Base-by-base conservation (phyloP, 139 green algal genomes). In the Auxenochlorella protothecoides region DNA sequence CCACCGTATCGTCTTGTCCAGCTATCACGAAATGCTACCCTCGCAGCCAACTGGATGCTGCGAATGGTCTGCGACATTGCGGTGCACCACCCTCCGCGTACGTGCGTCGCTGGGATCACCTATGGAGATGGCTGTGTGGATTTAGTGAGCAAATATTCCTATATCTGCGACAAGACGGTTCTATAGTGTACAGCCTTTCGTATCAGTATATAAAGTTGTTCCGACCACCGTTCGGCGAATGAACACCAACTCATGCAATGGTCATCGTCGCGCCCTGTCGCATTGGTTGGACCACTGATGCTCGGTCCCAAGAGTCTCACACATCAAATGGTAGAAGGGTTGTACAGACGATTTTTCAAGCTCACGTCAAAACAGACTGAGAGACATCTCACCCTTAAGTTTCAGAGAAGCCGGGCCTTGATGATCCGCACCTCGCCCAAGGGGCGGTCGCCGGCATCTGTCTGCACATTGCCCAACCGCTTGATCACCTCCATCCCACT, bases 401-500 rank as follows among this genome's bases (percentile, higher is more conserved):
- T 62, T 11, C 11, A 11, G 57, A 62, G 57, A 11, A 62, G 5
- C 92, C 10, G 27, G 27, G 27, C 27, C 27, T 44, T 44, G 27
- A 44, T 44, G 13, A 96, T 89, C 68, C 85, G 86, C 3, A 96
- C 82, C 27, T 92, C 81, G 0, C 80, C 87, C 5, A 80, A 72
- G 0, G 90, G 90, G 55, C 87, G 78, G 78, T 97, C 91, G 57
- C 9, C 57, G 57, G 57, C 57, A 62, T 62, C 79, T 51, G 84
- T 89, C 66, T 90, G 81, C 66, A 97, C 88, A 72, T 89, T 93
- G 66, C 91, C 90, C 51, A 97, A 72, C 8, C 89, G 82, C 82
- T 96, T 91, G 6, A 98, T 77, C 0, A 94, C 85, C 5, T 81
- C 74, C 93, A 98, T 96, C 63, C 93, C 93, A 3, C 64, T 69